These are phyloP conservation scores for Funneliformis caledonium DNA, from an alignment of 371 early-diverging fungal species.

Conservation along the genomic window DNA sequence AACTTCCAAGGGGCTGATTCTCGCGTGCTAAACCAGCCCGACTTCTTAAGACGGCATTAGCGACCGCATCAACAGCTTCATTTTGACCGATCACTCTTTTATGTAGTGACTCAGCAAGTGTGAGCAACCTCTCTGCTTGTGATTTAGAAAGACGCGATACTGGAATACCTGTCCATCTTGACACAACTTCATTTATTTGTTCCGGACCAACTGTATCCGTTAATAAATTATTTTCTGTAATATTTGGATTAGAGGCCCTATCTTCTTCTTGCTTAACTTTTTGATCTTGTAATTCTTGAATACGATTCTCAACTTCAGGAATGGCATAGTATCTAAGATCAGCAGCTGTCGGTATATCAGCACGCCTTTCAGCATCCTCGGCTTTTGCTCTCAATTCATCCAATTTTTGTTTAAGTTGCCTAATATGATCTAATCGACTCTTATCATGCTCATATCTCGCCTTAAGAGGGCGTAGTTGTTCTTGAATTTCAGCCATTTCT, in stretches of 20 bases:
- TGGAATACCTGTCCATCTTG: constrained; percentile 91
- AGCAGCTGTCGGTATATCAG: constrained; percentile 75
- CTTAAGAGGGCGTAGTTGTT: constrained; percentile 88
- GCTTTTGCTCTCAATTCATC: constrained; percentile 87
- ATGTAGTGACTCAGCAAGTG: constrained; percentile 74
- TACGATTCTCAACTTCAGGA: constrained; percentile 77
- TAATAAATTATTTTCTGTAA: constrained; percentile 52
- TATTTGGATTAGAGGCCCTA: constrained; percentile 51
- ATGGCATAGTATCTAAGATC: constrained; percentile 91
- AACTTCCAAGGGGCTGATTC: constrained; percentile 82
- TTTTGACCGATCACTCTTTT: constrained; percentile 87
- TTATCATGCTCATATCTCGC: constrained; percentile 85
- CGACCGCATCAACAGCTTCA: constrained; percentile 76
- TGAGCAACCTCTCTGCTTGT: constrained; percentile 81
- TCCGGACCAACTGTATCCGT: constrained; percentile 87
- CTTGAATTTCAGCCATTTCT: constrained; percentile 82
- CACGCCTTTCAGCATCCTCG: constrained; percentile 81
- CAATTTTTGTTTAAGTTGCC: constrained; percentile 82
- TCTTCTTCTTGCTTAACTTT: constrained; percentile 66
- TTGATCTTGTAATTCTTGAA: constrained; percentile 60
- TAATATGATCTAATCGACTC: constrained; percentile 85
- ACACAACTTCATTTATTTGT: constrained; percentile 87
- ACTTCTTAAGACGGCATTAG: constrained; percentile 74
- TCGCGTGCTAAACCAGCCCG: constrained; percentile 51
- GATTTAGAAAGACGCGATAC: constrained; percentile 76